Evolutionary conservation across 768 basidiomycete species (phyloP).

Genomic region (Lactifluus hygrophoroides): DNA sequence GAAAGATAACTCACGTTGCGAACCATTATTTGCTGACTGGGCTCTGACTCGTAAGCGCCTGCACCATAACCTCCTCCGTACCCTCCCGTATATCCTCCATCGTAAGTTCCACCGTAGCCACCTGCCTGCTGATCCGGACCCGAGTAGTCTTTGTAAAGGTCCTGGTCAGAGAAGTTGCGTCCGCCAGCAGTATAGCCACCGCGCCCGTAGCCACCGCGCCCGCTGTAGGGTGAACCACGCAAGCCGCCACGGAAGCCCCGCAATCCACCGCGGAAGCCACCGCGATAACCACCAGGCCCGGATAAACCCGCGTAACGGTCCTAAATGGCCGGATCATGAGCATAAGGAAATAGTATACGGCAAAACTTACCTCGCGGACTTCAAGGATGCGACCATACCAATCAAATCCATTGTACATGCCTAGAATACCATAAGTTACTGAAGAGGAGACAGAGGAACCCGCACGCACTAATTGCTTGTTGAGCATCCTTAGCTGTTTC

Average conservation of each 20-base stretch:
- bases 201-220: constrained; percentile 46
- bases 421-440: constrained; percentile 33
- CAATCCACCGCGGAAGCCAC: constrained; percentile 39
- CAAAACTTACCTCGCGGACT: constrained; percentile 73
- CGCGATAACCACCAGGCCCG: constrained; percentile 50
- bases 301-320: constrained; percentile 85
- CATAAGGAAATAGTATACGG: neutral
- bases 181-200: constrained; percentile 39
- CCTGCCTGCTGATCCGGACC: constrained; percentile 66
- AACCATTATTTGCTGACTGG: constrained; percentile 96
- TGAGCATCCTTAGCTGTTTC: constrained; percentile 85
- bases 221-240: constrained; percentile 45
- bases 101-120: constrained; percentile 31
- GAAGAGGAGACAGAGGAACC: neutral
- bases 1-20: constrained; percentile 69
- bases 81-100: constrained; percentile 29
- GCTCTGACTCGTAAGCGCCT: constrained; percentile 53
- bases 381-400: constrained; percentile 96
- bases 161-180: constrained; percentile 78
- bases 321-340: constrained; percentile 28
- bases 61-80: constrained; percentile 19
- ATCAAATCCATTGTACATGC: constrained; percentile 94
- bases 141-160: constrained; percentile 87
- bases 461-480: constrained; percentile 76
- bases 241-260: constrained; percentile 39